Evolutionary conservation across 169 alveolate genomes (phyloP).

Genomic region (Cryptosporidium tyzzeri): DNA sequence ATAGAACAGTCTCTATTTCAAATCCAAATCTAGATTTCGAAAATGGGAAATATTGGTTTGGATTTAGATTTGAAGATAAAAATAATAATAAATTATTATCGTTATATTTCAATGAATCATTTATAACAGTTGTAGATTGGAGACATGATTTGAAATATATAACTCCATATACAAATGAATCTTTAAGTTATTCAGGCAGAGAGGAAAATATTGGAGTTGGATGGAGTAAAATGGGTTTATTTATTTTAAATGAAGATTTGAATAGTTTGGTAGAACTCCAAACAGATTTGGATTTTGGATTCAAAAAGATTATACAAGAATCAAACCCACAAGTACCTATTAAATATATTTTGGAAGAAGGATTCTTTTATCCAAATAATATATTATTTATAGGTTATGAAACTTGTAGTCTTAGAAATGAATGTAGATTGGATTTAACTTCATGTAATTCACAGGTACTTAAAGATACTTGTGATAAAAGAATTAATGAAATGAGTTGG

Average conservation of each 20-base stretch:
- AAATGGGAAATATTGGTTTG: constrained; percentile 17
- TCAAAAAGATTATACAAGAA: constrained; percentile 8
- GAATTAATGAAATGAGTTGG: neutral
- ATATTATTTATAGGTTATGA: constrained; percentile 14
- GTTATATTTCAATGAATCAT: constrained; percentile 23
- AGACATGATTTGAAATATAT: neutral
- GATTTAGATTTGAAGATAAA: constrained; percentile 8
- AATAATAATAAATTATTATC: neutral
- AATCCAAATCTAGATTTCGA: neutral
- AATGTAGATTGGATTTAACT: neutral
- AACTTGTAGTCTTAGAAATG: neutral
- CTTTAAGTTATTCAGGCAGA: neutral
- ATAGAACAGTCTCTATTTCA: neutral
- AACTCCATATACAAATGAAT: neutral
- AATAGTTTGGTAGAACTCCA: neutral
- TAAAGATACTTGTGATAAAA: neutral
- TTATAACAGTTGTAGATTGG: neutral
- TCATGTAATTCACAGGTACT: constrained; percentile 2
- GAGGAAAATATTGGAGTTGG: neutral
- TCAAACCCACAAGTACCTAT: neutral
- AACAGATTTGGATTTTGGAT: constrained; percentile 2
- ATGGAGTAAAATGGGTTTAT: neutral
- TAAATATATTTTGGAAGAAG: neutral
- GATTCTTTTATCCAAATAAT: neutral
- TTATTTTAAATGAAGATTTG: neutral